Evolutionary conservation across 73 alveolate species (phyloP), one percentile per base, ranked within the genome.

Genomic region (Tetrahymena elliotti): DNA sequence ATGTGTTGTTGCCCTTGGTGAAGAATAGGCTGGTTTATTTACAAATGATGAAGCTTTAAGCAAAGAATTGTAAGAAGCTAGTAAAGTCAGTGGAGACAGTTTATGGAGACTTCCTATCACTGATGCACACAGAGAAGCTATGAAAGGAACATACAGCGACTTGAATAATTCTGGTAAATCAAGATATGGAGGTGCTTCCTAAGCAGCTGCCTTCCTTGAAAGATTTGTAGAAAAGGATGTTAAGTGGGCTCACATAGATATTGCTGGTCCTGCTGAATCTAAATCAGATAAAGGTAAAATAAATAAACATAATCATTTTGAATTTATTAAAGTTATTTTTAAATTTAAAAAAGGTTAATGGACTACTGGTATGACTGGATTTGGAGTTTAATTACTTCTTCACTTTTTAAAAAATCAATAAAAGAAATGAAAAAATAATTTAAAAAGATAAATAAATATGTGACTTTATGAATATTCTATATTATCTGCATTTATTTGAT

Each of bases 221-320:
- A 97, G 93, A 68, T 98, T 98, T 93, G 96, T 98, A 0, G 98
- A 97, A 52, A 96, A 97, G 88, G 98, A 95, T 27, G 94, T 93
- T 33, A 96, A 96, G 54, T 97, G 97, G 98, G 99, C 98, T 4
- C 99, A 99, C 95, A 92, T 98, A 52, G 99, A 99, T 96, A 98
- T 99, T 88, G 99, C 99, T 5, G 99, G 99, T 5, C 98, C 99
- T 20, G 98, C 98, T 10, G 94, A 53, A 35, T 93, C 93, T 18
- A 68, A 94, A 40, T 95, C 97, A 34, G 97, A 97, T n/a, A 95
- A 95, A 93, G 94, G 95, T 35, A 98, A 97, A 16, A 93, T 96
- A 82, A 16, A 83, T n/a, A 31, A 37, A 88, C 3, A 27, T 37
- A 27, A 47, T 53, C n/a, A n/a, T 6, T 33, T 39, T 34, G 96